A percentile compares a stretch with the other conserved stretches of the same genome.
phyloP scores from a whole-genome alignment of 108 stramenopile genomes.

The Nannochloropsis oceanica region DNA sequence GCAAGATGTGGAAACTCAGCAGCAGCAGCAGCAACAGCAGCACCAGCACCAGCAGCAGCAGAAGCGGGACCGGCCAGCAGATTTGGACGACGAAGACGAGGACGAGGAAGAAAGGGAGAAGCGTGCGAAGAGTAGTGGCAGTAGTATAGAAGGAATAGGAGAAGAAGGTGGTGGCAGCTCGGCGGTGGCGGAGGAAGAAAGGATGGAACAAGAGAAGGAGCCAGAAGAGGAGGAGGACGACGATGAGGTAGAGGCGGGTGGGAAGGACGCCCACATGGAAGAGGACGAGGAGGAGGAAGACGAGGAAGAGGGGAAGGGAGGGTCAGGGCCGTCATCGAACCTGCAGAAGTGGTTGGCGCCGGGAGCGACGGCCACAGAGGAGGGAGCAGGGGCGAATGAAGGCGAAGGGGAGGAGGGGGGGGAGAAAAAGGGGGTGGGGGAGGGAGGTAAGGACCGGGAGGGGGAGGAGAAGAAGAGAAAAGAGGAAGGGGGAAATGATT shows the following conservation, averaged over 20 bases:
- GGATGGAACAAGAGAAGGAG: not conserved
- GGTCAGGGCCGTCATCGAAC: not conserved
- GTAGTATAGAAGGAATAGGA: not conserved
- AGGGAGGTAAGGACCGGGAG: not conserved
- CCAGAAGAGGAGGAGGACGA: not conserved
- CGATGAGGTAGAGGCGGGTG: not conserved
- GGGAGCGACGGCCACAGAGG: not conserved
- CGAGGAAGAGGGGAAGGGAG: not conserved
- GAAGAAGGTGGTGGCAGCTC: not conserved
- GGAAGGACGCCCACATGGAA: not conserved
- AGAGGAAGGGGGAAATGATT: not conserved
- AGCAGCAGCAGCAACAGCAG: not conserved
- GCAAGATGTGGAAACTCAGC: not conserved
- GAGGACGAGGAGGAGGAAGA: not conserved
- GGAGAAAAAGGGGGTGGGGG: not conserved
- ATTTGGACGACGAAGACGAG: not conserved
- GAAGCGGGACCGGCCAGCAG: not conserved
- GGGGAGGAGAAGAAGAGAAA: not conserved
- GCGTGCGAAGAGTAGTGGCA: not conserved
- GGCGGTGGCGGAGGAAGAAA: not conserved
- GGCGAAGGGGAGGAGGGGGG: not conserved
- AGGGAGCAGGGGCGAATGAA: not conserved
- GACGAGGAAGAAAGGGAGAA: not conserved
- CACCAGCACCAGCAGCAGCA: not conserved
- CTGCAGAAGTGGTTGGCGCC: slow-evolving; percentile 4